Evolutionary conservation across 2,329 filamentous ascomycete genomes (phyloP).

Genomic region (Cordyceps javanica): DNA sequence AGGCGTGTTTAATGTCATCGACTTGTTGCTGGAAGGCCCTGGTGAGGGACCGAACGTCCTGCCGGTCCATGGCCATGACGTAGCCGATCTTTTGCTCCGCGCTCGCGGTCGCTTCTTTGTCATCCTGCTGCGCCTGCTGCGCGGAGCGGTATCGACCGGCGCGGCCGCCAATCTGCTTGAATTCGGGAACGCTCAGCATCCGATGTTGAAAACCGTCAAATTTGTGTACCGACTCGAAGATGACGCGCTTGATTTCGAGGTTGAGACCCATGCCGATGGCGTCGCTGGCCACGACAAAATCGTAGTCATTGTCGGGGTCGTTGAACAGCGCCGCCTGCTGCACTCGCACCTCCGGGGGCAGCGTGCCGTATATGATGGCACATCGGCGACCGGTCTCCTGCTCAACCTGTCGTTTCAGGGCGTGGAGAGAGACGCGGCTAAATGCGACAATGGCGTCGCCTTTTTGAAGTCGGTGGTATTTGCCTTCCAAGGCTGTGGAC

Average conservation of each 20-base stretch:
- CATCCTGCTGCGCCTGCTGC: constrained; percentile 38
- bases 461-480: constrained; percentile 65
- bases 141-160: constrained; percentile 82
- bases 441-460: constrained; percentile 90
- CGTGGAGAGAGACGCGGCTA: constrained; percentile 74
- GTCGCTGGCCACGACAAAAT: constrained; percentile 88
- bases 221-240: constrained; percentile 77
- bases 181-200: constrained; percentile 63
- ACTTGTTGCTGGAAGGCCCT: constrained; percentile 58
- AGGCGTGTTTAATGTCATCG: constrained; percentile 62
- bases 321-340: constrained; percentile 93
- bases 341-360: constrained; percentile 88
- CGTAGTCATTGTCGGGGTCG: constrained; percentile 90
- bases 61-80: constrained; percentile 70
- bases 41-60: constrained; percentile 59
- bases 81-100: constrained; percentile 50
- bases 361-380: constrained; percentile 84
- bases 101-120: background rate
- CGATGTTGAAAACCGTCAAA: constrained; percentile 55
- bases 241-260: constrained; percentile 80
- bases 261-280: constrained; percentile 98
- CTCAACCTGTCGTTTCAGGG: constrained; percentile 73
- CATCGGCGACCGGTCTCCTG: constrained; percentile 68
- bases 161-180: constrained; percentile 92
- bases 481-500: constrained; percentile 53